Percentiles rank a stretch among this genome's conserved stretches.
These are phyloP conservation scores for Tilletia horrida DNA, from an alignment of 1,284 basidiomycete genomes.

Conservation along the genomic window DNA sequence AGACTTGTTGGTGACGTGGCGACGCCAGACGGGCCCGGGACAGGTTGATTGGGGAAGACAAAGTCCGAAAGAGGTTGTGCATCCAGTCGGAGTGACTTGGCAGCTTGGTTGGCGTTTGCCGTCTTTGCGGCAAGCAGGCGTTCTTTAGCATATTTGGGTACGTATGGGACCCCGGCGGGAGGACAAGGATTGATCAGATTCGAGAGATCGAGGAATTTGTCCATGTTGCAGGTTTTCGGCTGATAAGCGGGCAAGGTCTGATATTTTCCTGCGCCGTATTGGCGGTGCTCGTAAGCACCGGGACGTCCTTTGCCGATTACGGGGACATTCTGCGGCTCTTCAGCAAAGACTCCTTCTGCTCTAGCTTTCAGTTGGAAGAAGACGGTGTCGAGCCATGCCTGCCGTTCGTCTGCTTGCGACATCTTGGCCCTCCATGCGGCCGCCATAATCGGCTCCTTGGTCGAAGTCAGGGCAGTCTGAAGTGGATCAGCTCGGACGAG, in stretches of 20 bases:
- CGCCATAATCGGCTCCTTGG: neutral
- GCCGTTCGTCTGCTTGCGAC: neutral
- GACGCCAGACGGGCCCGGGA: too few relatives aligned
- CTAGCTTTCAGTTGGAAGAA: conserved; percentile 9
- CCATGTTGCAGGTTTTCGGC: neutral
- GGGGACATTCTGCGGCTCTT: neutral
- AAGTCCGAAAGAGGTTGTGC: neutral
- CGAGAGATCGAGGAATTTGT: conserved; percentile 3
- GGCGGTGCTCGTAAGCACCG: neutral
- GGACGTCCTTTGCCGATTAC: neutral
- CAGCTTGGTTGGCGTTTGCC: neutral
- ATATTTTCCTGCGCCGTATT: neutral
- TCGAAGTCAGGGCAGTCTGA: neutral
- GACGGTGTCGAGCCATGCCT: conserved; percentile 13
- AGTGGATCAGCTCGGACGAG: conserved; percentile 2
- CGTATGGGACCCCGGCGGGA: neutral
- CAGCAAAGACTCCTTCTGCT: neutral
- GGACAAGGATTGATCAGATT: conserved; percentile 14
- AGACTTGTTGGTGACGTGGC: too few relatives aligned
- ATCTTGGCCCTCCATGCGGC: conserved; percentile 12
- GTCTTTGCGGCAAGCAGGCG: neutral
- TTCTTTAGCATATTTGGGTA: neutral
- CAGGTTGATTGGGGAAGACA: conserved; percentile 4
- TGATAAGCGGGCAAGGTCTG: neutral
- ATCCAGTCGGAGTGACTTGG: neutral